These are phyloP conservation scores for Dendrobium catenatum DNA, from an alignment of 106 monocot genomes.

Conservation along the genomic window DNA sequence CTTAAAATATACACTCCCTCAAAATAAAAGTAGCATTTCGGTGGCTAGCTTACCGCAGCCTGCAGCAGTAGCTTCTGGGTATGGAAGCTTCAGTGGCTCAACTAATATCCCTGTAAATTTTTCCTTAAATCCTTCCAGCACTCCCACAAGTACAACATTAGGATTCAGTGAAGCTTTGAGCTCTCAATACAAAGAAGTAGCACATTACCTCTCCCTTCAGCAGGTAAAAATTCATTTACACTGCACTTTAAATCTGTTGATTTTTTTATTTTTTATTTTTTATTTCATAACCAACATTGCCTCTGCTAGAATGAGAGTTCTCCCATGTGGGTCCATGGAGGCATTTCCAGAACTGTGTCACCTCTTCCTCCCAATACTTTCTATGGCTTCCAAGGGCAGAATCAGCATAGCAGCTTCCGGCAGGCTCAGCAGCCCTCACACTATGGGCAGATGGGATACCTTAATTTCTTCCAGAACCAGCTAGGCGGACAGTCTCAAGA, in stretches of 20 bases:
- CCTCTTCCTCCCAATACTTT: conserved; percentile 60
- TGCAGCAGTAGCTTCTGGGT: conserved; percentile 49
- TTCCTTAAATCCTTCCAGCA: conserved; percentile 39
- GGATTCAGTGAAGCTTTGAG: conserved; percentile 54
- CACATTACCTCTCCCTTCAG: conserved; percentile 46
- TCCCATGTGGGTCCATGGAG: conserved; percentile 77
- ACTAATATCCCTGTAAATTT: conserved; percentile 55
- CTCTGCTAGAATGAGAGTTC: conserved; percentile 55
- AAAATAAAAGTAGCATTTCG: conserved; percentile 67
- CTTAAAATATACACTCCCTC: conserved; percentile 74
- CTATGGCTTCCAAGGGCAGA: conserved; percentile 70
- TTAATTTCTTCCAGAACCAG: conserved; percentile 66
- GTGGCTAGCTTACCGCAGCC: conserved; percentile 52
- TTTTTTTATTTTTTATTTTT: no score
- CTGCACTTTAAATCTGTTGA: background rate
- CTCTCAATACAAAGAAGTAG: conserved; percentile 61
- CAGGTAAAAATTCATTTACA: conserved; percentile 34
- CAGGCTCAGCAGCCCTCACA: conserved; percentile 75
- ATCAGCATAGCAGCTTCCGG: conserved; percentile 57
- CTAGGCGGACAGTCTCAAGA: conserved; percentile 37
- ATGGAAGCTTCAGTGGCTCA: conserved; percentile 61
- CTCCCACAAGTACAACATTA: conserved; percentile 37
- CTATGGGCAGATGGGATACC: conserved; percentile 50
- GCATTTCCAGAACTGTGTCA: conserved; percentile 60
- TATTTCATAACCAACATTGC: background rate